Base-by-base conservation (phyloP, 2,329 filamentous ascomycete genomes). In the Aspergillus fumigatiaffinis region DNA sequence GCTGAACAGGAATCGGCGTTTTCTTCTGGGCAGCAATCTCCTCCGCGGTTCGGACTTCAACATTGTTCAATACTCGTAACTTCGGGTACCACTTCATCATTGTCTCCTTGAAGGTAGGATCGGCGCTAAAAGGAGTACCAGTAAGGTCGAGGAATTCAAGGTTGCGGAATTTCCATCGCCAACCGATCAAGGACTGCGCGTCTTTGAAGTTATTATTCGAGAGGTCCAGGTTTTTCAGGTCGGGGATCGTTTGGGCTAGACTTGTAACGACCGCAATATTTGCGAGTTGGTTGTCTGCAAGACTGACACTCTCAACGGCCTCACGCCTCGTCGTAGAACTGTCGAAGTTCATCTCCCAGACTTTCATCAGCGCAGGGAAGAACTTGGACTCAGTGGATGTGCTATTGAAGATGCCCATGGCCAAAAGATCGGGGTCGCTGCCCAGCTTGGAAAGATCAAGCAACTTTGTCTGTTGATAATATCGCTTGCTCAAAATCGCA, bases 281-380 rank as follows among this genome's bases (percentile, higher is more conserved):
- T 52, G 84, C 79, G 49, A 97, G 86, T 59, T 86, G 85, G 74
- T 97, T 97, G 71, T 86, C 85, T 20, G 89, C 87, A 12, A 99
- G 82, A 41, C 88, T 90, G 66, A 97, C 87, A 68, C 91, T 93
- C 62, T 88, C 80, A 51, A 99, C 88, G 4, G 88, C 88, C 50
- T 92, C 87, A 51, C 86, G 84, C 72, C 92, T 92, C 51, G 88
- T 87, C 59, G 87, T 80, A 12, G 83, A 71, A 2, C 83, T 87
- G 63, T 88, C 87, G 77, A 96, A 96, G 20, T 88, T 83, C 59
- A 85, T 79, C 53, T 95, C 87, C 71, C 90, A 92, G 50, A 97
- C 87, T 58, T 85, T 86, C 90, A 97, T 96, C 60, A 97, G 81
- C 1, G 90, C 93, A 53, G 90, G 90, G 76, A 97, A 97, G 60